phyloP scores from a whole-genome alignment of 225 moss, liverwort and hornwort genomes.

The Polytrichum formosum region DNA sequence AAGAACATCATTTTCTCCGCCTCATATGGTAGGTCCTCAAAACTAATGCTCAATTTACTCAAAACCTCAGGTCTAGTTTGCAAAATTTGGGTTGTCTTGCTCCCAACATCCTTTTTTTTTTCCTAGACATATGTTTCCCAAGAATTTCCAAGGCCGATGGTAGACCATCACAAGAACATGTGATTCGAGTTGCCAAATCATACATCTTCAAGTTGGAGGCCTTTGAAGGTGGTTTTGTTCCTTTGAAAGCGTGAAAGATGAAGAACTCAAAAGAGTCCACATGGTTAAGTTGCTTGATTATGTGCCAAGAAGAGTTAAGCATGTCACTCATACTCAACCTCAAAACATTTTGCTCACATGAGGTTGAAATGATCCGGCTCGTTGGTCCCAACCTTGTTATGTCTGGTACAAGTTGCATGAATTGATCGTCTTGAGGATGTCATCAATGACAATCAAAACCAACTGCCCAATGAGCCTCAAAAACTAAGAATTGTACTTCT shows the following conservation, averaged over 20 bases:
- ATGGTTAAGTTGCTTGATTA: not conserved
- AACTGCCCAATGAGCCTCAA: not conserved
- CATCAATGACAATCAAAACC: constrained; percentile 31
- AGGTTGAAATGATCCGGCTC: constrained; percentile 31
- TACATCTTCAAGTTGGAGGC: not conserved
- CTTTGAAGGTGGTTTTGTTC: too few relatives aligned
- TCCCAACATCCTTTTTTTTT: constrained; percentile 7
- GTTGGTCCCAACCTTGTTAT: constrained; percentile 16
- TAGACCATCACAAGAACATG: constrained; percentile 12
- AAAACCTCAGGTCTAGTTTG: not conserved
- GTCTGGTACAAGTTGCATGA: constrained; percentile 24
- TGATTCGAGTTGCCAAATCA: constrained; percentile 12
- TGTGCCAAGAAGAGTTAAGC: not conserved
- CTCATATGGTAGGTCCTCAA: not conserved
- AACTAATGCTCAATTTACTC: constrained; percentile 8
- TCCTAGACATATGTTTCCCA: constrained; percentile 17
- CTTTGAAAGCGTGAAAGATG: constrained; percentile 11
- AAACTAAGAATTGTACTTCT: constrained; percentile 1
- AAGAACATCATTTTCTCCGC: constrained; percentile 12
- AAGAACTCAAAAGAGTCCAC: constrained; percentile 15
- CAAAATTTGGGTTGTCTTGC: not conserved
- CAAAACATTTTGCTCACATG: constrained; percentile 12
- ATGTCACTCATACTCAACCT: not conserved
- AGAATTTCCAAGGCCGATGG: constrained; percentile 29
- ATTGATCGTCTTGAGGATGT: constrained; percentile 15